These are phyloP conservation scores for Rubus parviflorus DNA, from an alignment of 306 rosid species.

Conservation along the genomic window DNA sequence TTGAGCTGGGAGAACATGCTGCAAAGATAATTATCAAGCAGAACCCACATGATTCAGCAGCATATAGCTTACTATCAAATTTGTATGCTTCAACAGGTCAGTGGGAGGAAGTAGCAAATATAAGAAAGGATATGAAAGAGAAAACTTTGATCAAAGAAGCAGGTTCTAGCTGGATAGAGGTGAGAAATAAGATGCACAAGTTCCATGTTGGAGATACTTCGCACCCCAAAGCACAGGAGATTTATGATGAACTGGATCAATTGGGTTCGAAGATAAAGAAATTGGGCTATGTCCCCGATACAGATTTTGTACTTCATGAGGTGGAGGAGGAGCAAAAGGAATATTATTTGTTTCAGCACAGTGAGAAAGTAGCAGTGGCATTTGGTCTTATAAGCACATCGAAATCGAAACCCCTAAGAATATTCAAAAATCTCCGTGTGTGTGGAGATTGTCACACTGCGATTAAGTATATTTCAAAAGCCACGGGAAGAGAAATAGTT, in stretches of 20 bases:
- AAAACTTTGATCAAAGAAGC: conserved; percentile 26
- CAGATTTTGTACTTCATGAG: conserved; percentile 31
- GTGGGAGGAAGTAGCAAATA: conserved; percentile 28
- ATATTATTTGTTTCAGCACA: conserved; percentile 31
- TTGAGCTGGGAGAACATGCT: conserved; percentile 24
- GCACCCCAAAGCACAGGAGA: conserved; percentile 18
- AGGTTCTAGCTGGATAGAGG: conserved; percentile 31
- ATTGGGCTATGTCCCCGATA: conserved; percentile 24
- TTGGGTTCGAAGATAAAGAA: conserved; percentile 22
- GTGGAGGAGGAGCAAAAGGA: conserved; percentile 21
- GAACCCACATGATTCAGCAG: conserved; percentile 23
- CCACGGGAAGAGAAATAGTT: conserved; percentile 30
- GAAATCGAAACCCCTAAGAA: conserved; percentile 11
- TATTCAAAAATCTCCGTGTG: conserved; percentile 32
- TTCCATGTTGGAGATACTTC: conserved; percentile 32
- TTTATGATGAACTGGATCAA: conserved; percentile 20
- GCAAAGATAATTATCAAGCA: conserved; percentile 25
- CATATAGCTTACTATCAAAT: conserved; percentile 28
- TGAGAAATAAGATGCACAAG: conserved; percentile 16
- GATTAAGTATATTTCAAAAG: conserved; percentile 21
- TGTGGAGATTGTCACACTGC: conserved; percentile 33
- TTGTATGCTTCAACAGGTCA: conserved; percentile 19
- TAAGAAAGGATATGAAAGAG: conserved; percentile 30
- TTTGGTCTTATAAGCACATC: conserved; percentile 30
- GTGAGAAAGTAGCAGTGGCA: conserved; percentile 31